These are phyloP conservation scores for Rhizomucor pusillus DNA, from an alignment of 371 early-diverging fungal species.

Conservation along the genomic window DNA sequence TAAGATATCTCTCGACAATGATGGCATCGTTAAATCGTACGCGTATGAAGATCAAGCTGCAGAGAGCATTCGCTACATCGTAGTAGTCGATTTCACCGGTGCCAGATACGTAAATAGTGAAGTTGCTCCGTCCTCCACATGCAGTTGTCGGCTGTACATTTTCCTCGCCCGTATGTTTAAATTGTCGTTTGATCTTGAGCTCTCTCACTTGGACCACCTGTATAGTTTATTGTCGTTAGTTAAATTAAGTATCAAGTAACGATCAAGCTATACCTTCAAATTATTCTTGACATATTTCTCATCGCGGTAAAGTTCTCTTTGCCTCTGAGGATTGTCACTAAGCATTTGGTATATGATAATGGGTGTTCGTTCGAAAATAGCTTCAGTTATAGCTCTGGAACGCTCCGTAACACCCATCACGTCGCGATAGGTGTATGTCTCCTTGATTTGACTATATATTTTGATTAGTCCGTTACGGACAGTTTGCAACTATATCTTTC, in stretches of 20 bases:
- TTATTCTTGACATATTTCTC: slow-evolving; percentile 52
- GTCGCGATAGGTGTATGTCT: slow-evolving; percentile 50
- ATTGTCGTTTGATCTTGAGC: slow-evolving; percentile 66
- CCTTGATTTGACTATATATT: slow-evolving; percentile 36
- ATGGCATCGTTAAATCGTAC: slow-evolving; percentile 68
- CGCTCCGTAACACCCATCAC: slow-evolving; percentile 43
- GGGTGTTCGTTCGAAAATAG: slow-evolving; percentile 78
- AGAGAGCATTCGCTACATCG: slow-evolving; percentile 73
- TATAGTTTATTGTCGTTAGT: neutral
- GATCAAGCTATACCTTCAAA: slow-evolving; percentile 30
- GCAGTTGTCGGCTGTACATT: slow-evolving; percentile 67
- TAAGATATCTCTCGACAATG: slow-evolving; percentile 62
- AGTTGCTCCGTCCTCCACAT: slow-evolving; percentile 56
- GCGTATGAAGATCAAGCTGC: slow-evolving; percentile 57
- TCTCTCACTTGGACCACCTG: slow-evolving; percentile 47
- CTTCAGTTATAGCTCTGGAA: slow-evolving; percentile 57
- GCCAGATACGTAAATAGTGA: slow-evolving; percentile 61
- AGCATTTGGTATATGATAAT: slow-evolving; percentile 60
- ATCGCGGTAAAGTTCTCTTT: slow-evolving; percentile 47
- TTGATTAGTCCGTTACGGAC: too few species aligned
- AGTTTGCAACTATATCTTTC: slow-evolving; percentile 13
- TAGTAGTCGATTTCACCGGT: slow-evolving; percentile 71
- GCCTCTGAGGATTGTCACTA: slow-evolving; percentile 62
- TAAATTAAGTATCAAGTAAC: neutral
- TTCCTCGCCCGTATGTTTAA: slow-evolving; percentile 51